These are phyloP conservation scores for Gaultheria prostrata DNA, from an alignment of 148 eudicot genomes.

Conservation along the genomic window DNA sequence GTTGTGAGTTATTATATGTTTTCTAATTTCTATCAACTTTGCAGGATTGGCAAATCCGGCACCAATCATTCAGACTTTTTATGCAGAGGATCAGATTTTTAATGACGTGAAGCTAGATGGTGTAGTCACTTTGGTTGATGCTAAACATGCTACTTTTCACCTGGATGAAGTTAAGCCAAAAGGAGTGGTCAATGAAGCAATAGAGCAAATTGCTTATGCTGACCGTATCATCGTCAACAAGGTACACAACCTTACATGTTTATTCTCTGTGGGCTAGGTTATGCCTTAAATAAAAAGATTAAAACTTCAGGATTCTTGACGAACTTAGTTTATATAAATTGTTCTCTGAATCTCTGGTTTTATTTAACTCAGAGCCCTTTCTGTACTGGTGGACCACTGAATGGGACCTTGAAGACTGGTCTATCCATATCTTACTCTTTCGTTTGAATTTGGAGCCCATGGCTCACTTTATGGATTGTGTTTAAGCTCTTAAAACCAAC, in stretches of 20 bases:
- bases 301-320: constrained; percentile 1
- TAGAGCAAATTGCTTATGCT: constrained; percentile 86
- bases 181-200: constrained; percentile 94
- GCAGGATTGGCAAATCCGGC: constrained; percentile 98
- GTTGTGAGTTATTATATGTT: constrained; percentile 7
- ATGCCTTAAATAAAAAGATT: neutral
- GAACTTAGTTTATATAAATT: neutral
- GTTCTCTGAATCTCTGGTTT: neutral
- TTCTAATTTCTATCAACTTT: constrained; percentile 12
- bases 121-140: constrained; percentile 95
- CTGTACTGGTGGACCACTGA: neutral
- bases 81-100: constrained; percentile 87
- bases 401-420: neutral
- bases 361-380: neutral
- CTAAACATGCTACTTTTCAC: constrained; percentile 77
- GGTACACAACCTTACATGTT: constrained; percentile 31
- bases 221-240: constrained; percentile 87
- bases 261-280: neutral
- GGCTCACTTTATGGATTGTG: neutral
- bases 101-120: constrained; percentile 92
- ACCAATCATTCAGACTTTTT: constrained; percentile 97
- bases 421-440: neutral
- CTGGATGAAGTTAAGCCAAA: constrained; percentile 80
- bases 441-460: constrained; percentile 7
- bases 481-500: neutral